Evolutionary conservation across 345 rosid genomes (phyloP), one percentile per base, ranked within the genome.

Genomic region (Abelmoschus esculentus): DNA sequence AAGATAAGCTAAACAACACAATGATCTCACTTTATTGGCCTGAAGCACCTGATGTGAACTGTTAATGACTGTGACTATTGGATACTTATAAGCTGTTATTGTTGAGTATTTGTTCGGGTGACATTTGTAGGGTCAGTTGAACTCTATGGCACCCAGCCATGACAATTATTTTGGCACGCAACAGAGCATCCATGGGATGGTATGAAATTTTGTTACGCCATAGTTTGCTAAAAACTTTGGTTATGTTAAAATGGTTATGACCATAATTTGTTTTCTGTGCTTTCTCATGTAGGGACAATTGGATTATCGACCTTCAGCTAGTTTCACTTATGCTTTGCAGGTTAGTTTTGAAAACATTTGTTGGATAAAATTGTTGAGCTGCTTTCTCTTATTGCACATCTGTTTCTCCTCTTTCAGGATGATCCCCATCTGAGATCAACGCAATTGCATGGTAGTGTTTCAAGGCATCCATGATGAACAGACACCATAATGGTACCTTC

Each of bases 271-370:
- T 57, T n/a, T 32, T 55, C 36, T 5, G 17, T 50, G 7, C 47
- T 46, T 42, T 52, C 50, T 67, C 26, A 0, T 61, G 70, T 50
- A 85, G 89, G 80, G 86, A 4, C 87, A 85, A 56, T n/a, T n/a
- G n/a, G n/a, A n/a, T n/a, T n/a, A n/a, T n/a, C n/a, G n/a, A n/a
- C n/a, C n/a, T 80, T 76, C 89, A 14, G 68, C 86, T 18, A 75
- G 71, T 78, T 87, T 83, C 80, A 77, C 76, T 63, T 85, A 83
- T 78, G 79, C 73, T 71, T 72, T 87, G 77, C 91, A 87, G 89
- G 89, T 87, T 70, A 44, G 60, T 32, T 67, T 70, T 49, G 29
- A 7, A 71, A 38, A 57, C 19, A 9, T 56, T 70, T 58, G 40
- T 57, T 26, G 4, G 44, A 22, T 52, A 13, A 3, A 12, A 32